Percentiles rank a stretch among this genome's conserved stretches.
These are phyloP conservation scores for Colletotrichum trifolii DNA, from an alignment of 2,329 filamentous ascomycete species.

Conservation along the genomic window DNA sequence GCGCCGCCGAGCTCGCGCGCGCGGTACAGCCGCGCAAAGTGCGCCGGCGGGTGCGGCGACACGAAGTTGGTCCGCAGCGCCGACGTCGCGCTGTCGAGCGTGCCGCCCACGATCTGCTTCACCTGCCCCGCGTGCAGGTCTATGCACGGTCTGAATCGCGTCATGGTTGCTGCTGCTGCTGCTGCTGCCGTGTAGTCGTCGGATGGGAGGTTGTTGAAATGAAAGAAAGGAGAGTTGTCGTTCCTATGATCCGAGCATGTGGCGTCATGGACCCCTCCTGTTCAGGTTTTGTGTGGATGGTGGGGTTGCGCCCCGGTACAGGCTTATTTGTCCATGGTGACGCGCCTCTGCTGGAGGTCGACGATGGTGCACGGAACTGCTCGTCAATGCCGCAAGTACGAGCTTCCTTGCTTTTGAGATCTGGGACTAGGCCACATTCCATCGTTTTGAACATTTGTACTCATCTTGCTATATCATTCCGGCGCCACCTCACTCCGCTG, in stretches of 20 bases:
- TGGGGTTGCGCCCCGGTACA: slow-evolving; percentile 34
- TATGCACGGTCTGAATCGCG: slow-evolving; percentile 94
- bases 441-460: too few relatives aligned
- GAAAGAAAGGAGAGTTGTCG: slow-evolving; percentile 1
- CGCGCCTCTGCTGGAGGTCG: too few relatives aligned
- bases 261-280: slow-evolving; percentile 23
- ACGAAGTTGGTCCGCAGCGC: slow-evolving; percentile 92
- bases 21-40: slow-evolving; percentile 86
- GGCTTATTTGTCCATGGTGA: slow-evolving; percentile 15
- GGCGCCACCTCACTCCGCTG: too few relatives aligned
- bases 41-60: slow-evolving; percentile 81
- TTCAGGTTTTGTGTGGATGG: slow-evolving; percentile 33
- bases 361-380: too few relatives aligned
- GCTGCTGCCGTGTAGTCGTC: background rate
- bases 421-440: too few relatives aligned
- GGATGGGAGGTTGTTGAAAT: background rate
- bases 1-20: slow-evolving; percentile 79
- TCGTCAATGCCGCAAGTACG: too few relatives aligned
- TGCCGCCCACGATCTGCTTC: slow-evolving; percentile 98
- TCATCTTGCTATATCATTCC: too few relatives aligned
- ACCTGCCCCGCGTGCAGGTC: slow-evolving; percentile 97
- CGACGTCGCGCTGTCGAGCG: slow-evolving; percentile 74
- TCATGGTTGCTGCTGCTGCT: slow-evolving; percentile 69
- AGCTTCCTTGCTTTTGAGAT: too few relatives aligned
- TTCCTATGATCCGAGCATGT: slow-evolving; percentile 15